Evolutionary conservation across 169 alveolate genomes (phyloP), one percentile per base, ranked within the genome.

Genomic region (Pseudocohnilembus persalinus): DNA sequence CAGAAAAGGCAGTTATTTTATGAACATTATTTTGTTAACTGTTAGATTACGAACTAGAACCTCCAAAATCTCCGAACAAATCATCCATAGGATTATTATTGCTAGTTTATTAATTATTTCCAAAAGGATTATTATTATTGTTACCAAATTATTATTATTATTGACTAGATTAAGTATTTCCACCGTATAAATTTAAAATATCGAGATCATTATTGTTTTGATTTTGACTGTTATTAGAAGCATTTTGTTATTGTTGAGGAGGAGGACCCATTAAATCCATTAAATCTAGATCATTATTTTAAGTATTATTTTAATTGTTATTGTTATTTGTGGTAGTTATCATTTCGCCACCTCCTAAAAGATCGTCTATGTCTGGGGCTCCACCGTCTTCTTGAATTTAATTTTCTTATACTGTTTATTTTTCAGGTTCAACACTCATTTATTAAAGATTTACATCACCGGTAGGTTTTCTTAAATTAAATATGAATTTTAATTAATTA

Each of bases 391-490:
- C 31, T 33, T 31, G 33, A 76, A 28, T 31, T 24, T 63, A 30
- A n/a, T 29, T 31, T 0, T 26, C 33, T 11, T 49, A 68, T 28
- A 25, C 25, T 73, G 16, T 82, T 24, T 28, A 27, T 73, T 6
- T 30, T 76, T 83, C 31, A 0, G 75, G 73, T 83, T 83, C 6
- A 65, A 28, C 88, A 28, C 75, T 35, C 26, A 82, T 27, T 0
- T 83, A 79, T 31, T 86, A 83, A 32, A 63, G 74, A 79, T 86
- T 85, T 30, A 81, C 79, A 74, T 86, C 90, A 29, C 90, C 90
- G 29, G 80, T 76, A 1, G 87, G 90, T 65, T 86, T 86, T 34
- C 80, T 81, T 11, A 74, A 73, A 32, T 80, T 35, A 0, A 63
- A 65, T 0, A 77, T 31, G 0, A 75, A 75, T 31, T 75, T 25